Evolutionary conservation across 768 basidiomycete species (phyloP), one percentile per base, ranked within the genome.

Genomic region (Candolleomyces eurysporus): DNA sequence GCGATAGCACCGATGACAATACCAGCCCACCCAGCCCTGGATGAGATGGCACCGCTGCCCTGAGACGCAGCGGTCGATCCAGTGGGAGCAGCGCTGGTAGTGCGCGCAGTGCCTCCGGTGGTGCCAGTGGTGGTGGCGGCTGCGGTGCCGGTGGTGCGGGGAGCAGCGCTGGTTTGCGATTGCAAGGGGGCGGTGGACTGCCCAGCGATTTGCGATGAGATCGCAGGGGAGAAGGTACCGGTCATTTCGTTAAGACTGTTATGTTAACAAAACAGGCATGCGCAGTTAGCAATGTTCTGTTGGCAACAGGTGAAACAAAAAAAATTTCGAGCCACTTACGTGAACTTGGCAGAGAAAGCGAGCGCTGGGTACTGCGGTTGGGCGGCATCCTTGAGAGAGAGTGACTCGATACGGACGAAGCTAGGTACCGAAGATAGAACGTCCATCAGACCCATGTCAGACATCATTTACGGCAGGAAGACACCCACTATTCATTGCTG

Each of bases 261-360:
- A 8, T 36, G 6, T 7, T 92, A 48, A 43, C n/a, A n/a, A 22
- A 60, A 22, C 30, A 46, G 36, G 36, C 31, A 51, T 43, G 42
- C 9, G 40, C 46, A 19, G 31, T 13, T 31, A 50, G 7, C 36
- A 36, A 36, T 36, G 36, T 36, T 36, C 36, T 7, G 8, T 36
- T 36, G 36, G 36, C 36, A 8, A 36, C 3, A 1, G 8, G 39
- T n/a, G 11, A 9, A 21, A 32, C 31, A 48, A 46, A 59, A 16
- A 60, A 59, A 26, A 30, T 9, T 32, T 51, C 14, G 53, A 39
- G 11, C 43, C 6, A 75, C 87, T 64, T 68, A 93, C 92, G 77
- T 76, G 79, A 92, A 94, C 67, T 83, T 84, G 64, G 92, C 82
- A 7, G 91, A 92, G 79, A 93, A 96, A 0, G 91, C 85, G 64